phyloP scores from a whole-genome alignment of 2,329 filamentous ascomycete genomes.

The Dothideomycetes sp. region DNA sequence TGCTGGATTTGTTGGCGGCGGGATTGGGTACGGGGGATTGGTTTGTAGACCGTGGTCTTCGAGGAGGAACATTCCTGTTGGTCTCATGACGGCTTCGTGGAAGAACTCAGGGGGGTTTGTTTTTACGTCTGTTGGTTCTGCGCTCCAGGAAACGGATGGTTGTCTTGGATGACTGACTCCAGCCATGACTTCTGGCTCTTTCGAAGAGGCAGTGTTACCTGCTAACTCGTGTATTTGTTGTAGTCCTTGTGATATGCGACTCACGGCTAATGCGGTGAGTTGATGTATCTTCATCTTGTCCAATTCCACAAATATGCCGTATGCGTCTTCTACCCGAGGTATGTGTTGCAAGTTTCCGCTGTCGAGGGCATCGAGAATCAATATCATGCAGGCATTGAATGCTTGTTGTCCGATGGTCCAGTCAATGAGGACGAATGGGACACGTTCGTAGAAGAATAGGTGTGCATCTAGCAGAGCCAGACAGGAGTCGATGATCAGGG shows the following conservation, averaged over 20 bases:
- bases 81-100: slow-evolving; percentile 36
- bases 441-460: slow-evolving; percentile 36
- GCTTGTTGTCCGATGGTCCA: slow-evolving; percentile 43
- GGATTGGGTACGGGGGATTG: not conserved
- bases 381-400: slow-evolving; percentile 42
- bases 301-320: slow-evolving; percentile 34
- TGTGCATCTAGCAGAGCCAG: slow-evolving; percentile 36
- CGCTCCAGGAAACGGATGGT: not conserved
- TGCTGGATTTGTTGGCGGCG: not conserved
- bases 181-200: not conserved
- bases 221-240: slow-evolving; percentile 11
- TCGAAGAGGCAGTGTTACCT: slow-evolving; percentile 1
- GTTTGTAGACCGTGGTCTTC: slow-evolving; percentile 37
- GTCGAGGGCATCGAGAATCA: slow-evolving; percentile 39
- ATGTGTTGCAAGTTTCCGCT: slow-evolving; percentile 30
- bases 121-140: slow-evolving; percentile 14
- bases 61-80: slow-evolving; percentile 39
- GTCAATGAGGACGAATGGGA: slow-evolving; percentile 36
- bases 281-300: slow-evolving; percentile 35
- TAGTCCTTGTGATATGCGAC: slow-evolving; percentile 27
- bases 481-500: slow-evolving; percentile 35
- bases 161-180: slow-evolving; percentile 1
- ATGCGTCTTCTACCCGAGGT: slow-evolving; percentile 33
- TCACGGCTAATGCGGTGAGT: slow-evolving; percentile 37
- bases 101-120: slow-evolving; percentile 18